These are phyloP conservation scores for Lachnellula hyalina DNA, from an alignment of 2,329 filamentous ascomycete species.

Conservation along the genomic window DNA sequence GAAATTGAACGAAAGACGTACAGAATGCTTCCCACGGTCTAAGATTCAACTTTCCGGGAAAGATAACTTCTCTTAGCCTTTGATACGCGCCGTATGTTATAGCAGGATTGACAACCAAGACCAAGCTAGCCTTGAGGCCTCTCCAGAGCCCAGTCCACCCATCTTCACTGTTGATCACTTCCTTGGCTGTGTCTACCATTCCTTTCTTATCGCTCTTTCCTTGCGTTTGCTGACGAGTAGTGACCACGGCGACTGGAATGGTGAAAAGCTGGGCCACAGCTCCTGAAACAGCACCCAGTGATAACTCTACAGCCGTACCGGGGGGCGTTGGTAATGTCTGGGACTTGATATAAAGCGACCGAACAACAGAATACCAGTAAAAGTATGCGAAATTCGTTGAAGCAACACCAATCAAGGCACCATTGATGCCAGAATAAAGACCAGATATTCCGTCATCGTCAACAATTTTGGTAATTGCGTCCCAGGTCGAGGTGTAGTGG, in stretches of 20 bases:
- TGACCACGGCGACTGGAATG: slow-evolving; percentile 92
- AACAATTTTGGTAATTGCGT: slow-evolving; percentile 82
- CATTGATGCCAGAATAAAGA: slow-evolving; percentile 83
- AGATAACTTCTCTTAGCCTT: slow-evolving; percentile 71
- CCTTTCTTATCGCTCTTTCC: slow-evolving; percentile 78
- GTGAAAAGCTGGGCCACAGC: slow-evolving; percentile 93
- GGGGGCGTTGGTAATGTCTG: slow-evolving; percentile 57
- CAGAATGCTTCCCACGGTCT: slow-evolving; percentile 85
- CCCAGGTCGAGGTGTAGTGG: slow-evolving; percentile 82
- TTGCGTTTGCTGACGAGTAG: slow-evolving; percentile 93
- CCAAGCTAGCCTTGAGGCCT: slow-evolving; percentile 90
- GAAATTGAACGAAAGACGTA: slow-evolving; percentile 45
- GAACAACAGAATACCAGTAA: slow-evolving; percentile 94
- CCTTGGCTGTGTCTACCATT: slow-evolving; percentile 77
- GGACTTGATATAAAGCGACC: slow-evolving; percentile 67
- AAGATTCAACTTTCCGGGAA: slow-evolving; percentile 69
- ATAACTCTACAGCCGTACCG: slow-evolving; percentile 75
- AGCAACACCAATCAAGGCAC: slow-evolving; percentile 82
- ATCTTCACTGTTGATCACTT: slow-evolving; percentile 87
- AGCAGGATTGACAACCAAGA: slow-evolving; percentile 90
- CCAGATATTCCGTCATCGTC: slow-evolving; percentile 74
- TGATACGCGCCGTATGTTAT: slow-evolving; percentile 98
- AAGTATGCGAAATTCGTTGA: slow-evolving; percentile 99
- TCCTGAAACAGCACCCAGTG: slow-evolving; percentile 79
- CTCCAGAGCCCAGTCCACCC: slow-evolving; percentile 87